These are phyloP conservation scores for Aureobasidium namibiae DNA, from an alignment of 2,329 filamentous ascomycete genomes.

Conservation along the genomic window DNA sequence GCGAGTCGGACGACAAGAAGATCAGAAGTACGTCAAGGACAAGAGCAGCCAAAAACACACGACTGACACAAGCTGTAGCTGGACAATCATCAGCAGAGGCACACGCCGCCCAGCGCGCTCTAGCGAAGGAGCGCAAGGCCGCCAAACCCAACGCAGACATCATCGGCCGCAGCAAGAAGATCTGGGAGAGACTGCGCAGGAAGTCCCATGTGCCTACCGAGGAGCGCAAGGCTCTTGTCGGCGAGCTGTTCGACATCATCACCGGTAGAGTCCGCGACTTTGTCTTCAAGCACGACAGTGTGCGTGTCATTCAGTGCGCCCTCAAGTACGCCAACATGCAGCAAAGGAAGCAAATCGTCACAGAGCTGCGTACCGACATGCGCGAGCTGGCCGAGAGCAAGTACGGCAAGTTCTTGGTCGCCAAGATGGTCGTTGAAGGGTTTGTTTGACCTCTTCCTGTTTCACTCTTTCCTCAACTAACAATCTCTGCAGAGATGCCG, in stretches of 20 bases:
- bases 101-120: conserved; percentile 84
- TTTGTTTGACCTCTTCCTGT: conserved; percentile 18
- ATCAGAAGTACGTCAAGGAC: conserved; percentile 13
- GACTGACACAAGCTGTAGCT: conserved; percentile 1
- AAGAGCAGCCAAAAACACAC: neutral
- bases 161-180: conserved; percentile 82
- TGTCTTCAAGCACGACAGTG: conserved; percentile 95
- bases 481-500: conserved; percentile 52
- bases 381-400: conserved; percentile 81
- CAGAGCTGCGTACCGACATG: conserved; percentile 78
- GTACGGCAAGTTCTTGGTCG: conserved; percentile 96
- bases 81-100: conserved; percentile 68
- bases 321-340: conserved; percentile 87
- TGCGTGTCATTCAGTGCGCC: conserved; percentile 92
- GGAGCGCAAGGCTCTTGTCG: conserved; percentile 77
- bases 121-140: conserved; percentile 81
- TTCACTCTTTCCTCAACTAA: neutral
- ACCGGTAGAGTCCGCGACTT: conserved; percentile 89
- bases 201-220: conserved; percentile 90
- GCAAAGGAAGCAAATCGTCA: conserved; percentile 78
- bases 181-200: conserved; percentile 87
- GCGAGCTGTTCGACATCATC: conserved; percentile 85
- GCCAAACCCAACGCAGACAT: conserved; percentile 89
- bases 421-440: conserved; percentile 86
- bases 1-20: conserved; percentile 14